Evolutionary conservation across 768 basidiomycete species (phyloP).

Genomic region (Suillus paluster): DNA sequence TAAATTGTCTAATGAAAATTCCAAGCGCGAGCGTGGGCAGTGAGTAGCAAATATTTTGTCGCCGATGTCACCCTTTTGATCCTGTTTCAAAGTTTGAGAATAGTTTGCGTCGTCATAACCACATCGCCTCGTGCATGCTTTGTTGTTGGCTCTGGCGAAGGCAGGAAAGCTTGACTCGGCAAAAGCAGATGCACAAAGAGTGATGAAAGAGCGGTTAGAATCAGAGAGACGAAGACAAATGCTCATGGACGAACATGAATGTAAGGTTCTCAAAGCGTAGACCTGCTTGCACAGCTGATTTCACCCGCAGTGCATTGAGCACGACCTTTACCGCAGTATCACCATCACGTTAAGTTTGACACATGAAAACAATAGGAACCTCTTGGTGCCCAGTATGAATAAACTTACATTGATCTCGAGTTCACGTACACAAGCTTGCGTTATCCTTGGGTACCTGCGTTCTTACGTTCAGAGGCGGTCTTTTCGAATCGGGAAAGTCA

Average conservation of each 20-base stretch:
- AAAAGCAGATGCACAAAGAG: constrained; percentile 47
- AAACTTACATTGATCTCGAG: background rate
- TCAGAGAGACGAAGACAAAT: constrained; percentile 44
- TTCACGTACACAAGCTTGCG: background rate
- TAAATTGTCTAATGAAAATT: constrained; percentile 66
- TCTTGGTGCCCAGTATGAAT: background rate
- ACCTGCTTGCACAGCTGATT: background rate
- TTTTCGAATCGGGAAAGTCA: background rate
- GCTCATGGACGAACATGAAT: constrained; percentile 47
- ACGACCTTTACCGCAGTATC: background rate
- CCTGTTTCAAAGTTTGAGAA: constrained; percentile 73
- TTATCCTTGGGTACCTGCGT: too few species aligned
- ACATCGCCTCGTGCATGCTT: constrained; percentile 76
- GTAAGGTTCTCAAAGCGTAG: background rate
- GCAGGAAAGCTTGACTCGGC: constrained; percentile 62
- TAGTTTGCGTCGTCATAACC: constrained; percentile 84
- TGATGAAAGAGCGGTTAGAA: constrained; percentile 48
- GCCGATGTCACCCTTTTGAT: constrained; percentile 11
- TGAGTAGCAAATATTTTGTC: constrained; percentile 44
- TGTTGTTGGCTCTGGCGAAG: constrained; percentile 76
- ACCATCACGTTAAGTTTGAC: background rate
- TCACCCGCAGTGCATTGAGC: background rate
- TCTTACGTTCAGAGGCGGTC: background rate
- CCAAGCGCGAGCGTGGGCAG: constrained; percentile 81
- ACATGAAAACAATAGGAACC: background rate